Percentiles rank a stretch among this genome's conserved stretches.
Conservation (phyloP, 2,329 filamentous ascomycete species). For the Taxawa tesnikishii region DNA sequence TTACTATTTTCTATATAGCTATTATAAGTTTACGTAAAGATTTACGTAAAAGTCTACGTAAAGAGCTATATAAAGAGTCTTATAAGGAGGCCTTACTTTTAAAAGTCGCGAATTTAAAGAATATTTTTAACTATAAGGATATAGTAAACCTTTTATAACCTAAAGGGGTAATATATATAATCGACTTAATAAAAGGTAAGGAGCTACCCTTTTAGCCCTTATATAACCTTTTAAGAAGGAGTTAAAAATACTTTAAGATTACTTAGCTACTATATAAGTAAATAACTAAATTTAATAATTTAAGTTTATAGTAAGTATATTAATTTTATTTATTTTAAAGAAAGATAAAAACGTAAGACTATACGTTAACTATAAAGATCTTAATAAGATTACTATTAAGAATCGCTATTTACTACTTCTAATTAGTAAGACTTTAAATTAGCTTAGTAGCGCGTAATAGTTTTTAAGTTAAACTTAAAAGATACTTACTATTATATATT, state of each 20-base stretch:
- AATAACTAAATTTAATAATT: constrained; percentile 6
- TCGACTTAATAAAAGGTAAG: neutral
- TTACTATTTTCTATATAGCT: too few relatives aligned
- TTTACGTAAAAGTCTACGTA: too few relatives aligned
- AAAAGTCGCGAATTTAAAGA: too few relatives aligned
- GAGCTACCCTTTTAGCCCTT: neutral
- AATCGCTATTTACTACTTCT: constrained; percentile 15
- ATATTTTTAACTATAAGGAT: neutral
- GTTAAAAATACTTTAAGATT: constrained; percentile 1
- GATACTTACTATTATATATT: constrained; percentile 14
- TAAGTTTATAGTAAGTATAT: constrained; percentile 4
- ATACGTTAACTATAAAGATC: constrained; percentile 17
- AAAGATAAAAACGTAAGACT: constrained; percentile 10
- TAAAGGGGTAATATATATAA: neutral
- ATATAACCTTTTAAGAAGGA: neutral
- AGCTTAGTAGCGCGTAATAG: constrained; percentile 6
- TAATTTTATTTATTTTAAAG: constrained; percentile 12
- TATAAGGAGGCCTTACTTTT: too few relatives aligned
- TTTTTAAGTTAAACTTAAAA: constrained; percentile 15
- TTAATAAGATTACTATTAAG: constrained; percentile 21
- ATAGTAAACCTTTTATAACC: neutral
- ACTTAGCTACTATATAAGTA: constrained; percentile 1
- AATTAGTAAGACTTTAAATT: constrained; percentile 15
- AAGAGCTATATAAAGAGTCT: too few relatives aligned
- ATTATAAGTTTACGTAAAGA: too few relatives aligned